A percentile compares a stretch with the other conserved stretches of the same genome.
Evolutionary conservation across 306 rosid genomes (phyloP).

Genomic region (Dicorynia guianensis): DNA sequence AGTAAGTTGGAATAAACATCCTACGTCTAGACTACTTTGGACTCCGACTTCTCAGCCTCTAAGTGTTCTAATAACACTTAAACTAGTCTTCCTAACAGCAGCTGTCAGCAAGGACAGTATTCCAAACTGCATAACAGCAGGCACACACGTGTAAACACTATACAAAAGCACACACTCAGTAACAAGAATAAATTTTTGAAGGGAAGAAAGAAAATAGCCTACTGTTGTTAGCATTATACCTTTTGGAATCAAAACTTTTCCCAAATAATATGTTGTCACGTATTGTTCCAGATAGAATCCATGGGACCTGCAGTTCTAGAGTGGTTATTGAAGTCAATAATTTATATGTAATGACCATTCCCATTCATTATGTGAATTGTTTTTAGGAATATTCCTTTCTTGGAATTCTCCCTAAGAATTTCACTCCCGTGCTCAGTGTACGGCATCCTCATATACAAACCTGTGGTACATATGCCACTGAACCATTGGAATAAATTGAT

Average conservation of each 20-base stretch:
- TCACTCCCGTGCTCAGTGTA: slow-evolving; percentile 26
- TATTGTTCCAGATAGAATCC: slow-evolving; percentile 93
- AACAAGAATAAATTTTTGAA: neutral
- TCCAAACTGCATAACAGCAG: too few species aligned
- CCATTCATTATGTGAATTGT: too few species aligned
- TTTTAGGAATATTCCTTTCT: too few species aligned
- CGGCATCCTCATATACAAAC: slow-evolving; percentile 50
- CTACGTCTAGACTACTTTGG: too few species aligned
- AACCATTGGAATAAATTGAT: slow-evolving; percentile 63
- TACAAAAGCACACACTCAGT: too few species aligned
- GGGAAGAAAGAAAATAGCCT: neutral
- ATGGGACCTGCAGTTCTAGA: slow-evolving; percentile 73
- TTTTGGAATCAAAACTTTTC: slow-evolving; percentile 69
- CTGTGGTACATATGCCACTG: slow-evolving; percentile 92
- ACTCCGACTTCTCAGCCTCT: too few species aligned
- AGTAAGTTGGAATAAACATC: too few species aligned
- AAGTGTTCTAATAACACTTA: too few species aligned
- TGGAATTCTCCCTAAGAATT: slow-evolving; percentile 22
- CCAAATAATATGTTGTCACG: slow-evolving; percentile 92
- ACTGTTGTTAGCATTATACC: slow-evolving; percentile 52
- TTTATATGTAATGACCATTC: too few species aligned
- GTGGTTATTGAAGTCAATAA: neutral
- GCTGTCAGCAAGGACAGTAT: too few species aligned
- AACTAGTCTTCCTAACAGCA: too few species aligned
- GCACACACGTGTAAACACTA: too few species aligned